Evolutionary conservation across 2,329 filamentous ascomycete species (phyloP).

Genomic region (Penicillium sp.): DNA sequence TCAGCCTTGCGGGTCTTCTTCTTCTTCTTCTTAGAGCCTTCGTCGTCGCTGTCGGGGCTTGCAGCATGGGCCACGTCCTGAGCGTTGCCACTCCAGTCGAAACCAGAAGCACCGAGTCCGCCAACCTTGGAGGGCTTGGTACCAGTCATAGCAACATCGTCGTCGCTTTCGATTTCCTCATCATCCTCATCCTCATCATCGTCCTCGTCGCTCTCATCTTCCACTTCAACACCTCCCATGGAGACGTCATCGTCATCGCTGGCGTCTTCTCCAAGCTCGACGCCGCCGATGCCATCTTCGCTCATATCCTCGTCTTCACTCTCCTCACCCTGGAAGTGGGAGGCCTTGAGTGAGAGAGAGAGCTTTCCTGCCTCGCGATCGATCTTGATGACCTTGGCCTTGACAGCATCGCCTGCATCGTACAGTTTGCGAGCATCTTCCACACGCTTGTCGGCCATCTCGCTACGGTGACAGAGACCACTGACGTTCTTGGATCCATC

Average conservation of each 20-base stretch:
- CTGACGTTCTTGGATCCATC: slow-evolving; percentile 86
- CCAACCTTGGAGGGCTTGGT: slow-evolving; percentile 40
- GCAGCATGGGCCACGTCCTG: slow-evolving; percentile 51
- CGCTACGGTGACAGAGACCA: slow-evolving; percentile 85
- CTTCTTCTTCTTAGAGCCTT: slow-evolving; percentile 56
- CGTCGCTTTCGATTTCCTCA: slow-evolving; percentile 26
- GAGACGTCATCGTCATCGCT: slow-evolving; percentile 38
- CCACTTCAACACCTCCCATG: slow-evolving; percentile 48
- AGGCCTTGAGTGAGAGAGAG: slow-evolving; percentile 89
- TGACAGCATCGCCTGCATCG: slow-evolving; percentile 86
- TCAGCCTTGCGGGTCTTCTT: slow-evolving; percentile 74
- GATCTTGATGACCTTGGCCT: slow-evolving; percentile 81
- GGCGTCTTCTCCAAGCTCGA: slow-evolving; percentile 37
- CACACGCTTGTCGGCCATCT: slow-evolving; percentile 83
- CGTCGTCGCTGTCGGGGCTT: slow-evolving; percentile 54
- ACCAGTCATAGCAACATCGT: slow-evolving; percentile 46
- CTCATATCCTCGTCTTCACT: slow-evolving; percentile 47
- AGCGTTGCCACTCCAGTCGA: slow-evolving; percentile 79
- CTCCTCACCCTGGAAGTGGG: slow-evolving; percentile 70
- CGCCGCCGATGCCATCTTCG: slow-evolving; percentile 32
- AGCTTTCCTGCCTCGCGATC: slow-evolving; percentile 74
- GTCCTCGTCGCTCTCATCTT: slow-evolving; percentile 44
- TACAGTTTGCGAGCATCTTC: slow-evolving; percentile 87
- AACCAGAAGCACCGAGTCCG: slow-evolving; percentile 71
- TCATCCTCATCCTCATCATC: slow-evolving; percentile 34